These are phyloP conservation scores for Umbilicus rupestris DNA, from an alignment of 164 flowering plant genomes.

Conservation along the genomic window DNA sequence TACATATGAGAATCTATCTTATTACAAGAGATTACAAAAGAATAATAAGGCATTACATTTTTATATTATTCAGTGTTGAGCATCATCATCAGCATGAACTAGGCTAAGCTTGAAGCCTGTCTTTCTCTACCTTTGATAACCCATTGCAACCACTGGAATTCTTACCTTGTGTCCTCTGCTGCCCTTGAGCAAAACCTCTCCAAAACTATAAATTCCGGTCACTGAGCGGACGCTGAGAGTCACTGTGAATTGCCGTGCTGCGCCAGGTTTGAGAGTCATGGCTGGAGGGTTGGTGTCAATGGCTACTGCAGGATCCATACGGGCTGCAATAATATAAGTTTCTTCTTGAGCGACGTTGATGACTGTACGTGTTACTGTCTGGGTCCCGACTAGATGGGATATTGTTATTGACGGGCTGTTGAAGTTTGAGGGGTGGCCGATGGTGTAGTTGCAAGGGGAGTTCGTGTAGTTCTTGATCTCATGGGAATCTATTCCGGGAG, in stretches of 20 bases:
- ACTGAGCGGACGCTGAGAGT: slow-evolving; percentile 64
- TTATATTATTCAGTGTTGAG: slow-evolving; percentile 7
- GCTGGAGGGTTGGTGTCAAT: slow-evolving; percentile 72
- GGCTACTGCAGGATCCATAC: slow-evolving; percentile 75
- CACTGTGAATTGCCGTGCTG: slow-evolving; percentile 54
- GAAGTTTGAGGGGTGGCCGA: slow-evolving; percentile 59
- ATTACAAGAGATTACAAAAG: slow-evolving; percentile 43
- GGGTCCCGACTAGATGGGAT: slow-evolving; percentile 69
- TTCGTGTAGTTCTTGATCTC: slow-evolving; percentile 62
- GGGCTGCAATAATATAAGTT: slow-evolving; percentile 58
- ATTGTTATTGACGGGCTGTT: slow-evolving; percentile 80
- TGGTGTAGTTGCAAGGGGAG: slow-evolving; percentile 58
- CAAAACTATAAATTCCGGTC: slow-evolving; percentile 75
- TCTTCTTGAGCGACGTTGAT: slow-evolving; percentile 80
- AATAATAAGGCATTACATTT: slow-evolving; percentile 30
- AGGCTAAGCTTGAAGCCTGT: not conserved
- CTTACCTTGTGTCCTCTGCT: slow-evolving; percentile 88
- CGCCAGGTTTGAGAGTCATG: slow-evolving; percentile 68
- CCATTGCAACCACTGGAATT: slow-evolving; percentile 93
- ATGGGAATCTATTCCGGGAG: slow-evolving; percentile 66
- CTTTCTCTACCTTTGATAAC: slow-evolving; percentile 39
- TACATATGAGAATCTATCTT: slow-evolving; percentile 12
- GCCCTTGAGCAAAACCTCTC: slow-evolving; percentile 80
- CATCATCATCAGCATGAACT: not conserved
- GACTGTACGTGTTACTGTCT: slow-evolving; percentile 59